Percentiles rank a stretch among this genome's conserved stretches.
Conservation (phyloP, 2,329 filamentous ascomycete species). For the Mollisiaceae sp. region DNA sequence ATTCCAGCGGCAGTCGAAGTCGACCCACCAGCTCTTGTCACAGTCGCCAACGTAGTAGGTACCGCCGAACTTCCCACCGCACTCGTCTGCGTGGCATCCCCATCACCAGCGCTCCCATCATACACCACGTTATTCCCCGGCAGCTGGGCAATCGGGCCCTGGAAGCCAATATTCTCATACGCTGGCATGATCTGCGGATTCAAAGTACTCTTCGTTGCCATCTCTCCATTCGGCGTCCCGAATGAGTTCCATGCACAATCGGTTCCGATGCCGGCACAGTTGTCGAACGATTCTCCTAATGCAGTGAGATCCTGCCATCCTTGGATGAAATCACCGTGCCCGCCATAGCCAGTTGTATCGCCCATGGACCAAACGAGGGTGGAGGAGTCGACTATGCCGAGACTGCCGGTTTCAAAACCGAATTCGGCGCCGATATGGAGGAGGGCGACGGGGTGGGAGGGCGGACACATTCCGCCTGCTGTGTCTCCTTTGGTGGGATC, state of each 20-base stretch:
- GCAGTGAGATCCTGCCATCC: conserved; percentile 25
- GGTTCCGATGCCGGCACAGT: conserved; percentile 18
- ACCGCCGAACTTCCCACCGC: neutral
- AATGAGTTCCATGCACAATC: conserved; percentile 20
- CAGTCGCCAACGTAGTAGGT: neutral
- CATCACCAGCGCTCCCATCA: neutral
- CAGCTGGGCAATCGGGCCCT: conserved; percentile 20
- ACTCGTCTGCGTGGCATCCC: neutral
- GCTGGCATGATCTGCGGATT: conserved; percentile 13
- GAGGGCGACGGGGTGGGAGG: conserved; percentile 28
- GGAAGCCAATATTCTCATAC: conserved; percentile 22
- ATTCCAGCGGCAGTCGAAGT: neutral
- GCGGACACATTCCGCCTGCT: conserved; percentile 26
- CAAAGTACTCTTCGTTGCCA: neutral
- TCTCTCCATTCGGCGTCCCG: conserved; percentile 13
- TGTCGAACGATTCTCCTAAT: conserved; percentile 17
- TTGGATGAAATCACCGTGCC: conserved; percentile 30
- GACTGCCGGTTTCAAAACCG: conserved; percentile 19
- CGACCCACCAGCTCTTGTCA: neutral
- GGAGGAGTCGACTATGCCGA: conserved; percentile 20
- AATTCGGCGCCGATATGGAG: conserved; percentile 28
- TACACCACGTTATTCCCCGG: conserved; percentile 25
- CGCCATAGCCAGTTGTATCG: conserved; percentile 28
- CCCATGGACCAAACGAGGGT: conserved; percentile 24
- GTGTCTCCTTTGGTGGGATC: conserved; percentile 20